Conservation (phyloP, 2,329 filamentous ascomycete species). For the Xylaria hypoxylon region DNA sequence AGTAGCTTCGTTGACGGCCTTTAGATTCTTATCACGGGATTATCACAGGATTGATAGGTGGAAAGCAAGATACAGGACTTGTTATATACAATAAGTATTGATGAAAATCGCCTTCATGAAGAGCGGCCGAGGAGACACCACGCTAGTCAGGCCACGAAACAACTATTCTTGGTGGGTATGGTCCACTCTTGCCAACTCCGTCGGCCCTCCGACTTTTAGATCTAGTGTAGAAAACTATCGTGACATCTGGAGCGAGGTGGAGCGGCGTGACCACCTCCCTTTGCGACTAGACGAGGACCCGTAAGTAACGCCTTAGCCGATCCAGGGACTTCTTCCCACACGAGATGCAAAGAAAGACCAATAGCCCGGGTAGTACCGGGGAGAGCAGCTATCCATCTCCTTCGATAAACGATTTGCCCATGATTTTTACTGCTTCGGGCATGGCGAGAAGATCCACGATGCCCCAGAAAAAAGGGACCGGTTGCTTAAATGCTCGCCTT, state of each 20-base stretch:
- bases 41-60: background rate
- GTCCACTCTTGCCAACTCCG: conserved; percentile 47
- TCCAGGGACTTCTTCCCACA: conserved; percentile 25
- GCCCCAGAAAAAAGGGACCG: conserved; percentile 31
- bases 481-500: conserved; percentile 6
- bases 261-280: conserved; percentile 43
- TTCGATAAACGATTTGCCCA: conserved; percentile 12
- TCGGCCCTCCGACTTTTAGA: conserved; percentile 38
- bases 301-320: conserved; percentile 15
- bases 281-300: conserved; percentile 14
- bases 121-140: conserved; percentile 38
- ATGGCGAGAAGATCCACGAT: conserved; percentile 32
- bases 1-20: background rate
- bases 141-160: conserved; percentile 41
- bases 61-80: conserved; percentile 35
- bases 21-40: conserved; percentile 13
- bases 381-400: background rate
- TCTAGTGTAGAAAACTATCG: conserved; percentile 45
- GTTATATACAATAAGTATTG: conserved; percentile 27
- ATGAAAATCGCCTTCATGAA: conserved; percentile 36
- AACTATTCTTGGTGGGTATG: conserved; percentile 42
- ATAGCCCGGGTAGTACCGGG: background rate
- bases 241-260: conserved; percentile 50
- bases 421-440: conserved; percentile 32
- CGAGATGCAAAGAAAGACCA: conserved; percentile 10